A percentile compares a stretch with the other conserved stretches of the same genome.
Conservation (phyloP, 805 yeast species). For the Candida xiaguanensis region DNA sequence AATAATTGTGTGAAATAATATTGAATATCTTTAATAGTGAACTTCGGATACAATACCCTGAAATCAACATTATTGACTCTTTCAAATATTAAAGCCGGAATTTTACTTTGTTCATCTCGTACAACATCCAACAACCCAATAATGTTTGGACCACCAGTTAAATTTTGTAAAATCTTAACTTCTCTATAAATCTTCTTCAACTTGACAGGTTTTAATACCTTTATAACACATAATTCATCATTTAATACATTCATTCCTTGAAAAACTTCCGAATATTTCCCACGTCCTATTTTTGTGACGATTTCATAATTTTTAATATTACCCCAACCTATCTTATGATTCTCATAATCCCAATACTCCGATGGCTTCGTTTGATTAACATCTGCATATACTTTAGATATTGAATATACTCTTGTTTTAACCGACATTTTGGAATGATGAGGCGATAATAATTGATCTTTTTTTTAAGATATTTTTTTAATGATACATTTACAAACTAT, state of each 20-base stretch:
- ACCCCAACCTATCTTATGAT: slow-evolving; percentile 43
- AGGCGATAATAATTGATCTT: slow-evolving; percentile 2
- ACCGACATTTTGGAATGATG: slow-evolving; percentile 21
- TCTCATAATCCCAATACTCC: slow-evolving; percentile 86
- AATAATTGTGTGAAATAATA: slow-evolving; percentile 79
- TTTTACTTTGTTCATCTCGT: slow-evolving; percentile 71
- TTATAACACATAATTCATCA: slow-evolving; percentile 69
- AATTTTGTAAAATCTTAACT: slow-evolving; percentile 79
- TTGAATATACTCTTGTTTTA: slow-evolving; percentile 23
- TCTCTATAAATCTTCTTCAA: slow-evolving; percentile 89
- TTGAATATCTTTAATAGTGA: slow-evolving; percentile 71
- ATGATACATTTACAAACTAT: slow-evolving; percentile 4
- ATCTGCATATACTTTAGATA: slow-evolving; percentile 65
- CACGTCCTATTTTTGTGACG: slow-evolving; percentile 81
- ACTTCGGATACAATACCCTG: slow-evolving; percentile 73
- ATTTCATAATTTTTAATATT: slow-evolving; percentile 62
- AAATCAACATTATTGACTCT: slow-evolving; percentile 80
- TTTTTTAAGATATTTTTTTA: not conserved
- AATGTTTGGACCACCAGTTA: slow-evolving; percentile 82
- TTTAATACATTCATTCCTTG: slow-evolving; percentile 71
- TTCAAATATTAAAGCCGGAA: slow-evolving; percentile 87
- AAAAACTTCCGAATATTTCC: slow-evolving; percentile 94
- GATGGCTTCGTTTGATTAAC: slow-evolving; percentile 65
- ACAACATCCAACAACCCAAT: slow-evolving; percentile 77
- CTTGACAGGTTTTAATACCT: slow-evolving; percentile 89